Percentiles rank a stretch among this genome's conserved stretches.
Conservation (phyloP, 176 grass and related monocot genomes). For the Aegilops longissima region DNA sequence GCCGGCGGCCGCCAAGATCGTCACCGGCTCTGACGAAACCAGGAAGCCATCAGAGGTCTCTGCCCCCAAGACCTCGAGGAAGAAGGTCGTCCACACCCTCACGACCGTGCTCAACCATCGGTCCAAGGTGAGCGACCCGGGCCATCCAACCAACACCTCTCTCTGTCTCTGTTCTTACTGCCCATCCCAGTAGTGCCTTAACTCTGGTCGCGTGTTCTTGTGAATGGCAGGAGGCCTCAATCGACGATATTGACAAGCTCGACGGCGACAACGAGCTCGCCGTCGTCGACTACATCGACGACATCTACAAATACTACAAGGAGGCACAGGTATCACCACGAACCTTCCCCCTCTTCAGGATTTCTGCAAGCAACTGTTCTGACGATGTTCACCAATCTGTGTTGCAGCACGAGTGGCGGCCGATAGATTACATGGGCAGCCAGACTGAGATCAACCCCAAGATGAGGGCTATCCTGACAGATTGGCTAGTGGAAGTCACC, state of each 20-base stretch:
- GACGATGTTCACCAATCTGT: neutral
- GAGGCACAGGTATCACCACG: slow-evolving; percentile 40
- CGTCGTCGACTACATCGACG: slow-evolving; percentile 64
- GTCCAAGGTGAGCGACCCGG: slow-evolving; percentile 61
- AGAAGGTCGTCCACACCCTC: slow-evolving; percentile 61
- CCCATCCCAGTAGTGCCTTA: slow-evolving; percentile 1
- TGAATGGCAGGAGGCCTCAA: slow-evolving; percentile 37
- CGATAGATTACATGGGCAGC: slow-evolving; percentile 56
- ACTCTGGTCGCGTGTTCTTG: neutral
- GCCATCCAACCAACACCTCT: neutral
- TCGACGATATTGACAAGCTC: slow-evolving; percentile 54
- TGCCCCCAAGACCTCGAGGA: slow-evolving; percentile 34
- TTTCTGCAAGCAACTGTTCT: neutral
- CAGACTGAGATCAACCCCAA: slow-evolving; percentile 48
- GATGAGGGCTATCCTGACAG: slow-evolving; percentile 44
- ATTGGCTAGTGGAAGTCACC: slow-evolving; percentile 58
- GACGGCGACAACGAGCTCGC: slow-evolving; percentile 53
- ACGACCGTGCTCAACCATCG: slow-evolving; percentile 75
- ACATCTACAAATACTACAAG: slow-evolving; percentile 75
- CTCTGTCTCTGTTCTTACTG: neutral
- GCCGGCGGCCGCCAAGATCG: slow-evolving; percentile 28
- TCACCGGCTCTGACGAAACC: neutral
- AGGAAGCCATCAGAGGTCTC: slow-evolving; percentile 6
- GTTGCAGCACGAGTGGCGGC: slow-evolving; percentile 49
- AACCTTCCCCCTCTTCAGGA: neutral